Percentiles rank a stretch among this genome's conserved stretches.
Conservation (phyloP, 1,284 basidiomycete genomes). For the Tremellales sp. region DNA sequence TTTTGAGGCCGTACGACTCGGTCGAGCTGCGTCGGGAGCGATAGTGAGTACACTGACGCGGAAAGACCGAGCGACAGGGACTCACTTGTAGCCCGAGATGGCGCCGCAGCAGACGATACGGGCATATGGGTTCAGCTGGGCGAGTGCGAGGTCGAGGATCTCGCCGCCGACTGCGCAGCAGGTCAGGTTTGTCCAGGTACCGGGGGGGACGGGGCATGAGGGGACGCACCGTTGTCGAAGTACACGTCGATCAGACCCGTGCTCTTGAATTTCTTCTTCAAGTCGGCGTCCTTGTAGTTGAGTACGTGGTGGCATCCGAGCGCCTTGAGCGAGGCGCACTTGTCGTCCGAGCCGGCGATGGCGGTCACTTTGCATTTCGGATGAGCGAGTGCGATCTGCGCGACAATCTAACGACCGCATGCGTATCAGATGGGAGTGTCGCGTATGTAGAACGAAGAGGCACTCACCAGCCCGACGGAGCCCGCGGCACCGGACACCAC, state of each 20-base stretch:
- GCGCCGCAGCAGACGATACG: slow-evolving; percentile 73
- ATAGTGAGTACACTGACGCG: neutral
- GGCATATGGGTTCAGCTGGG: slow-evolving; percentile 68
- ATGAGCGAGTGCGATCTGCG: slow-evolving; percentile 55
- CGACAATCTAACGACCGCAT: slow-evolving; percentile 66
- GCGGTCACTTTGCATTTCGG: slow-evolving; percentile 66
- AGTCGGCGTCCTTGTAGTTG: slow-evolving; percentile 79
- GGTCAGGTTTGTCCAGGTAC: neutral
- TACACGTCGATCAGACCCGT: slow-evolving; percentile 66
- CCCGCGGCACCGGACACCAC: slow-evolving; percentile 86
- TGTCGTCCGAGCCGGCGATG: slow-evolving; percentile 72
- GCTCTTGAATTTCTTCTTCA: slow-evolving; percentile 55
- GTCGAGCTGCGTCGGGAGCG: slow-evolving; percentile 3
- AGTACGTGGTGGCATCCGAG: slow-evolving; percentile 76
- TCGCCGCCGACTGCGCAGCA: slow-evolving; percentile 66
- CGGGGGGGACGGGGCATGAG: neutral
- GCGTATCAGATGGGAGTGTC: slow-evolving; percentile 33
- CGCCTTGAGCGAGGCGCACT: slow-evolving; percentile 77
- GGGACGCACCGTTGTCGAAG: slow-evolving; percentile 68
- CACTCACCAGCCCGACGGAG: slow-evolving; percentile 59
- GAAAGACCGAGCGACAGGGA: neutral
- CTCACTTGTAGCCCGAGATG: slow-evolving; percentile 55
- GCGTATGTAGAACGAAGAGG: neutral
- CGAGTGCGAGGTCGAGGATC: slow-evolving; percentile 67
- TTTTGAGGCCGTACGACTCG: slow-evolving; percentile 38